These are phyloP conservation scores for Talaromyces amestolkiae DNA, from an alignment of 2,329 filamentous ascomycete species.

Conservation along the genomic window DNA sequence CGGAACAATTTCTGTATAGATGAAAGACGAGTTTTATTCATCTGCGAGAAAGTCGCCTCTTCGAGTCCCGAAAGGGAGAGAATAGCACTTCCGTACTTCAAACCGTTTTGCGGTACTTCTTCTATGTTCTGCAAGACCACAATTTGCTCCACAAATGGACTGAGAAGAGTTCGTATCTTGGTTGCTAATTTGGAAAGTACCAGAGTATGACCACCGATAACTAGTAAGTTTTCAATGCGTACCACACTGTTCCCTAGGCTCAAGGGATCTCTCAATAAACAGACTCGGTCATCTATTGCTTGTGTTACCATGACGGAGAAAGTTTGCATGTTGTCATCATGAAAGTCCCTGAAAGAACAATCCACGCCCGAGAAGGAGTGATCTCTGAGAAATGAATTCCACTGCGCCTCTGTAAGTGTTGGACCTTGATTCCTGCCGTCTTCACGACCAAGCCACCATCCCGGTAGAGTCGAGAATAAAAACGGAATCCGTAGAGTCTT, in stretches of 20 bases:
- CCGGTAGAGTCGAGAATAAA: not conserved
- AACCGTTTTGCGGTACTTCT: not conserved
- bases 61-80: constrained; percentile 14
- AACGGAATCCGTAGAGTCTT: not conserved
- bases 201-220: constrained; percentile 4
- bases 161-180: not conserved
- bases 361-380: constrained; percentile 16
- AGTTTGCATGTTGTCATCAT: constrained; percentile 6
- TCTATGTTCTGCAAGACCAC: not conserved
- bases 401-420: constrained; percentile 2
- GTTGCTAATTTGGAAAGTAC: not conserved
- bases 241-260: not conserved
- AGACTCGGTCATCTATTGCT: constrained; percentile 13
- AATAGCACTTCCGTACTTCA: not conserved
- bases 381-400: constrained; percentile 19
- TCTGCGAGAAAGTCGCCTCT: not conserved
- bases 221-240: not conserved
- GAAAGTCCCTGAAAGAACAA: constrained; percentile 2
- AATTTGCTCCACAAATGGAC: not conserved
- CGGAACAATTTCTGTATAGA: constrained; percentile 23
- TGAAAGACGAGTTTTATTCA: not conserved
- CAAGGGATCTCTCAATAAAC: constrained; percentile 7
- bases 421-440: not conserved
- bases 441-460: constrained; percentile 31
- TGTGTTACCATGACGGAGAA: constrained; percentile 13